Conservation (phyloP, 768 basidiomycete species). For the Glaciozyma antarctica region DNA sequence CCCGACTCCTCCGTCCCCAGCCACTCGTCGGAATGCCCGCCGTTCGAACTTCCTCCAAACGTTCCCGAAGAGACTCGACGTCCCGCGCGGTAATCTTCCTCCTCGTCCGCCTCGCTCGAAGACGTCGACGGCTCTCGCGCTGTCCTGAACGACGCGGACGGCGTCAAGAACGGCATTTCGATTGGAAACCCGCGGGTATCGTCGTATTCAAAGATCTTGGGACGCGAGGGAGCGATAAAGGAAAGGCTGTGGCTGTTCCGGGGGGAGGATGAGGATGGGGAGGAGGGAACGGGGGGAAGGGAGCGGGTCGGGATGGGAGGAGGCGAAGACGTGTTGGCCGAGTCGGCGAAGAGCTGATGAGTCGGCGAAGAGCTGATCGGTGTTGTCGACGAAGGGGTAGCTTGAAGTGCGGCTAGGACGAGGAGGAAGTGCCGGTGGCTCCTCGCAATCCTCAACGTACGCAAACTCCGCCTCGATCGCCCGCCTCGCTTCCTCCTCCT, state of each 20-base stretch:
- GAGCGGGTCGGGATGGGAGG: no score
- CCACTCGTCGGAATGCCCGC: no score
- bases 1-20: neutral
- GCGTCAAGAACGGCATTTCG: neutral
- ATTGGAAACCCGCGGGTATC: neutral
- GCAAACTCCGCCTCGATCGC: constrained; percentile 8
- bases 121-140: neutral
- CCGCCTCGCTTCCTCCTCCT: constrained; percentile 16
- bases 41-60: no score
- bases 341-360: no score
- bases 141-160: neutral
- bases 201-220: neutral
- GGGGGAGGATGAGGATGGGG: neutral
- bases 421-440: neutral
- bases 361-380: no score
- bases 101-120: no score
- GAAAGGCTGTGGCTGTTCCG: neutral
- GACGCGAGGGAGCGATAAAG: neutral
- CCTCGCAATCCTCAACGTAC: neutral
- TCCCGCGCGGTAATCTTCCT: no score
- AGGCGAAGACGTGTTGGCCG: no score
- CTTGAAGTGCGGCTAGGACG: neutral
- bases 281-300: no score
- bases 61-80: no score
- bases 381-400: neutral